A percentile compares a stretch with the other conserved stretches of the same genome.
Evolutionary conservation across 768 basidiomycete species (phyloP).

Genomic region (Hebeloma cylindrosporum): DNA sequence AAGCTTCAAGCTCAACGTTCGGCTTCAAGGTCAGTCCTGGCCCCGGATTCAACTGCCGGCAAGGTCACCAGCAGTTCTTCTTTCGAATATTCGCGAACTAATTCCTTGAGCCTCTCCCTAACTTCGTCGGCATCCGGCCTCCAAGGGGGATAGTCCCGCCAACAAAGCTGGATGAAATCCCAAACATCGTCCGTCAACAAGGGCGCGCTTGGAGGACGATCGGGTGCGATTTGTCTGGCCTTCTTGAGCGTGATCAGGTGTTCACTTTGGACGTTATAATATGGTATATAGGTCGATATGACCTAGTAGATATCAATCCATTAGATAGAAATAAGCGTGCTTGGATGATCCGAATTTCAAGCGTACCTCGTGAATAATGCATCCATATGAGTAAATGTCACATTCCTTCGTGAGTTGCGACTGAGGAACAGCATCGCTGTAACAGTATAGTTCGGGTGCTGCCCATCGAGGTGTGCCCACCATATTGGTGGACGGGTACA

Average conservation of each 20-base stretch:
- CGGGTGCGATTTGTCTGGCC: not conserved
- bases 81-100: too few species aligned
- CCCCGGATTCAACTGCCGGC: too few species aligned
- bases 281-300: not conserved
- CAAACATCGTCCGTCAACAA: constrained; percentile 4
- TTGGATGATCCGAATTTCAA: not conserved
- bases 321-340: too few species aligned
- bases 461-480: not conserved
- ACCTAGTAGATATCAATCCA: not conserved
- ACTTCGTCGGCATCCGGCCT: constrained; percentile 4
- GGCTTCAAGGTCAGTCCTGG: too few species aligned
- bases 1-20: too few species aligned
- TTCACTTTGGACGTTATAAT: not conserved
- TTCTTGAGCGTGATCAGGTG: not conserved
- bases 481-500: not conserved
- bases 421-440: not conserved
- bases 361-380: constrained; percentile 1
- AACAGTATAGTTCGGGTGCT: not conserved
- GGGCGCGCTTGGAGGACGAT: not conserved
- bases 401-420: constrained; percentile 1
- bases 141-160: not conserved
- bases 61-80: too few species aligned
- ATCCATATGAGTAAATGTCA: constrained; percentile 2
- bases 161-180: constrained; percentile 2
- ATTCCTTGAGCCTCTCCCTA: too few species aligned